A percentile compares a stretch with the other conserved stretches of the same genome.
These are phyloP conservation scores for Clathrus columnatus DNA, from an alignment of 768 basidiomycete genomes.

Conservation along the genomic window DNA sequence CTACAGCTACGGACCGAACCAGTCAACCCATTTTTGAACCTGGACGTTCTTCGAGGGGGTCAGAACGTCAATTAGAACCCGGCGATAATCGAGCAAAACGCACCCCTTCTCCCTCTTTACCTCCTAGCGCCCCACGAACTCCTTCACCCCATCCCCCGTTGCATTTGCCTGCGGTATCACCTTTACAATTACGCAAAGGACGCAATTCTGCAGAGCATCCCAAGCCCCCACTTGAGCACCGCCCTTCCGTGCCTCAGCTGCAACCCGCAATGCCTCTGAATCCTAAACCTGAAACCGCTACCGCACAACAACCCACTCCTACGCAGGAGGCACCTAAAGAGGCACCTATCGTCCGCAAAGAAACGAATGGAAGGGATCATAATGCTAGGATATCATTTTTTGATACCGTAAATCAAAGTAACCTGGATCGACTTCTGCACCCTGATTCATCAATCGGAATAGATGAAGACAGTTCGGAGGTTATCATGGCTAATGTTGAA, in stretches of 20 bases:
- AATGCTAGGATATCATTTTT: constrained; percentile 76
- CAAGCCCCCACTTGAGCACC: no score
- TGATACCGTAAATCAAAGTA: constrained; percentile 68
- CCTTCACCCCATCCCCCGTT: no score
- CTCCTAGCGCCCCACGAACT: no score
- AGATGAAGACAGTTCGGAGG: constrained; percentile 69
- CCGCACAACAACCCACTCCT: constrained; percentile 11
- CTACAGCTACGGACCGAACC: not conserved
- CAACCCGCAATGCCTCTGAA: no score
- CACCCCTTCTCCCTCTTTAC: no score
- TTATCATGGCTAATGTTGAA: constrained; percentile 85
- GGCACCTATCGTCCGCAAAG: constrained; percentile 35
- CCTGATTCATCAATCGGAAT: constrained; percentile 15
- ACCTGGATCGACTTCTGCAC: constrained; percentile 57
- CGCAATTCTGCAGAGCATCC: no score
- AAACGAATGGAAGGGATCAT: constrained; percentile 23
- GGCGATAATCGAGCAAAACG: no score
- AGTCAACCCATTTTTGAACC: not conserved
- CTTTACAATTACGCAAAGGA: no score
- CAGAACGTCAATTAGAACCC: not conserved
- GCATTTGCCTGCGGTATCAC: no score
- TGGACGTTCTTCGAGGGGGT: not conserved
- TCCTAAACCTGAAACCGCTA: no score
- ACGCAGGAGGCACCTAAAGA: constrained; percentile 23
- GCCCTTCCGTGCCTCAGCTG: no score